Conservation (phyloP, 2,329 filamentous ascomycete species). For the Fusarium multiceps region DNA sequence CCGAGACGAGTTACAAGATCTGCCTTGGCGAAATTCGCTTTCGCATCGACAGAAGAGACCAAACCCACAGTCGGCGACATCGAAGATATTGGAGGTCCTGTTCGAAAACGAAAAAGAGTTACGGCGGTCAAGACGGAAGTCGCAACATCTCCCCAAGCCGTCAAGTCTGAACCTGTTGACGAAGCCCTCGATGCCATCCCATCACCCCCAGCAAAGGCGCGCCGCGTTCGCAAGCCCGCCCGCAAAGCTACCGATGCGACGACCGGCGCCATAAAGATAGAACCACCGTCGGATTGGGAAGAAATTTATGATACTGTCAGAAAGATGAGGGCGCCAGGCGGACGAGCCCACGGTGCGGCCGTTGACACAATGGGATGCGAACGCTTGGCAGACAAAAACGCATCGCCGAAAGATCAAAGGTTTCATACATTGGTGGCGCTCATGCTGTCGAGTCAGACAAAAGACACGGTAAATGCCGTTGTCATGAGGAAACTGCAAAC, state of each 20-base stretch:
- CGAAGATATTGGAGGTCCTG: constrained; percentile 62
- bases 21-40: constrained; percentile 60
- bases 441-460: constrained; percentile 94
- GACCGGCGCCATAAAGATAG: constrained; percentile 54
- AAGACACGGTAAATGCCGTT: constrained; percentile 88
- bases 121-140: constrained; percentile 24
- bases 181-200: constrained; percentile 42
- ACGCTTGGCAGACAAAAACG: constrained; percentile 68
- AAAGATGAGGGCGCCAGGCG: constrained; percentile 74
- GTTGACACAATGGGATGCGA: constrained; percentile 99
- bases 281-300: constrained; percentile 85
- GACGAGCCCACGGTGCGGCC: constrained; percentile 75
- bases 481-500: constrained; percentile 84
- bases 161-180: constrained; percentile 56
- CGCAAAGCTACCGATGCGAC: constrained; percentile 56
- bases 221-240: constrained; percentile 59
- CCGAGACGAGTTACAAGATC: constrained; percentile 62
- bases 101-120: constrained; percentile 49
- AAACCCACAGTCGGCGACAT: constrained; percentile 58
- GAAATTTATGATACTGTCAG: constrained; percentile 81
- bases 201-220: constrained; percentile 44
- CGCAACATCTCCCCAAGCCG: constrained; percentile 27
- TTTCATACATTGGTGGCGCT: constrained; percentile 89
- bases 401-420: constrained; percentile 68
- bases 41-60: constrained; percentile 45